These are phyloP conservation scores for Mycena indigotica DNA, from an alignment of 768 basidiomycete species.

Conservation along the genomic window DNA sequence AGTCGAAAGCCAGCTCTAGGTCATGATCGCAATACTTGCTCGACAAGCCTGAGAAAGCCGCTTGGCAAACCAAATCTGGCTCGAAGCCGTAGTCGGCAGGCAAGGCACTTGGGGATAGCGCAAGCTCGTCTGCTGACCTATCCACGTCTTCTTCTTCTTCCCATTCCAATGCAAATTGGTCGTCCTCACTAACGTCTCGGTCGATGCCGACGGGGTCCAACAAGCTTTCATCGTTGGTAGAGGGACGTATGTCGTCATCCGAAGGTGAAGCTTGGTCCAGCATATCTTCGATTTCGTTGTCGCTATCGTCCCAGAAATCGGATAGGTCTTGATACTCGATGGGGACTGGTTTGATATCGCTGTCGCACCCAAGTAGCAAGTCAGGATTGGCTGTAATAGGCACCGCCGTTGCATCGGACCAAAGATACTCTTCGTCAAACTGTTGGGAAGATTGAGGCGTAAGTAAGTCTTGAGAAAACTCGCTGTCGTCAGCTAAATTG, in stretches of 20 bases:
- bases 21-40: slow-evolving; percentile 12
- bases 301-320: slow-evolving; percentile 18
- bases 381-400: not conserved
- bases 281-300: slow-evolving; percentile 1
- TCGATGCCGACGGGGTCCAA: not conserved
- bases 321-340: slow-evolving; percentile 17
- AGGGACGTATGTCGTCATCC: not conserved
- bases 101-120: not conserved
- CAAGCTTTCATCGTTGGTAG: not conserved
- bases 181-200: not conserved
- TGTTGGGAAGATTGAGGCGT: slow-evolving; percentile 20
- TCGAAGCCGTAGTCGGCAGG: not conserved
- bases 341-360: slow-evolving; percentile 8
- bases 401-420: slow-evolving; percentile 3
- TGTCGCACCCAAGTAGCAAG: not conserved
- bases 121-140: slow-evolving; percentile 19
- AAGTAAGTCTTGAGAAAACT: slow-evolving; percentile 23
- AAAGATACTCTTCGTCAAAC: slow-evolving; percentile 21
- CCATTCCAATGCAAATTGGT: slow-evolving; percentile 6
- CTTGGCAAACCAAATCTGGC: not conserved
- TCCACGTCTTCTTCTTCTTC: slow-evolving; percentile 10
- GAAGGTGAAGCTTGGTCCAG: slow-evolving; percentile 13
- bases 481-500: slow-evolving; percentile 22
- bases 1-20: slow-evolving; percentile 21
- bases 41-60: slow-evolving; percentile 20